Evolutionary conservation across 768 basidiomycete species (phyloP), one percentile per base, ranked within the genome.

Genomic region (Mycena chlorophos): DNA sequence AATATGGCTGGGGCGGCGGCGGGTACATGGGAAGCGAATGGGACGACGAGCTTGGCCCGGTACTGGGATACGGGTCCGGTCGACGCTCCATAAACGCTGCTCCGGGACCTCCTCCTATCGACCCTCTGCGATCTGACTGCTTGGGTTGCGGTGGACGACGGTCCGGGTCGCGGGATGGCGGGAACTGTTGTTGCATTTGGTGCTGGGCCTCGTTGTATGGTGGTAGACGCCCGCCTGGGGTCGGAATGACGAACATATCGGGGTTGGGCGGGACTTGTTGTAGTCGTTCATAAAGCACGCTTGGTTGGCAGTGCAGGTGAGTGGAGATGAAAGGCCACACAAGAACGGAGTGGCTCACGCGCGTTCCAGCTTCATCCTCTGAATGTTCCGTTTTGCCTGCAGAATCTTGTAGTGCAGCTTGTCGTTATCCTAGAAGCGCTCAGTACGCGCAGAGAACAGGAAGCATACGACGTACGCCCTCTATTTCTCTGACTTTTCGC

Each of bases 401-500:
- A 90, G 75, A 31, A 91, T 83, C 69, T 91, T 89, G 78, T 86
- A 84, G 67, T 88, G 83, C 56, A 94, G 80, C 72, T 87, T 91
- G 78, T 93, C 91, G 72, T 94, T 94, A 72, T 93, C 90, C 91
- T 94, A 66, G 38, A 65, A 17, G 38, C 27, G 37, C 27, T 46
- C 45, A 43, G 48, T 47, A 40, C 54, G 53, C 56, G 52, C 39
- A 58, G 59, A 54, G 62, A 55, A 63, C 58, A 34, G 50, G 31
- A 51, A 55, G 49, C 31, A 56, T 38, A 39, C 23, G 63, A 82
- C 87, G 63, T 57, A 91, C 91, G 28, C 78, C 71, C 73, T 94
- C 91, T 60, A 93, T 88, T 71, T 93, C 90, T 68, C 85, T 88
- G 55, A 93, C 90, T 74, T 91, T 92, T 72, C 86, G 82, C 71